These are phyloP conservation scores for Schizopora paradoxa DNA, from an alignment of 1,284 basidiomycete genomes.

Conservation along the genomic window DNA sequence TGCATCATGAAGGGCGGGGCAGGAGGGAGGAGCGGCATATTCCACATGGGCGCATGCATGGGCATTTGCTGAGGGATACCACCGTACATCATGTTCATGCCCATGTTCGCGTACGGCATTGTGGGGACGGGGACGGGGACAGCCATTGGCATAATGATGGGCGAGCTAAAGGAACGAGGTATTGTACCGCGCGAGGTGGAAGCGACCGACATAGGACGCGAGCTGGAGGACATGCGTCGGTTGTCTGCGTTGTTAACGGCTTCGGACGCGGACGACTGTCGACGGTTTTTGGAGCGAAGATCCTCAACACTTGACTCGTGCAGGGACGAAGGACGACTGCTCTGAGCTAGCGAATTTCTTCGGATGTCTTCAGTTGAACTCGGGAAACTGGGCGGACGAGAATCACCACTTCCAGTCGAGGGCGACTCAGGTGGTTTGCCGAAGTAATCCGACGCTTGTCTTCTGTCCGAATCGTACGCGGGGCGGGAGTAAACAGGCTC, in stretches of 20 bases:
- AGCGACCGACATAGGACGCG: slow-evolving; percentile 5
- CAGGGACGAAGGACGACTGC: background rate
- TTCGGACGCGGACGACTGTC: slow-evolving; percentile 1
- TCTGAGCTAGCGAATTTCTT: too few relatives aligned
- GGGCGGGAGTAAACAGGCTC: slow-evolving; percentile 33
- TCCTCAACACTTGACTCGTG: slow-evolving; percentile 1
- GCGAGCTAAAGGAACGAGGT: background rate
- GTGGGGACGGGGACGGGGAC: slow-evolving; percentile 27
- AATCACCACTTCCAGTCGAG: slow-evolving; percentile 1
- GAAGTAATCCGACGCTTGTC: slow-evolving; percentile 3
- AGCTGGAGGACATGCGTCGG: too few relatives aligned
- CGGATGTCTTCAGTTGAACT: slow-evolving; percentile 8
- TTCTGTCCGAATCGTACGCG: slow-evolving; percentile 30
- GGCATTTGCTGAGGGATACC: slow-evolving; percentile 20
- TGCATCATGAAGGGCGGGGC: slow-evolving; percentile 71
- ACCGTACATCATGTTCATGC: slow-evolving; percentile 26
- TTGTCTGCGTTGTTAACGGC: background rate
- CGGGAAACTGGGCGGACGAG: slow-evolving; percentile 1
- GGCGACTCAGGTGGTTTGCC: background rate
- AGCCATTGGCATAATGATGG: background rate
- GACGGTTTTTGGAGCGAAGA: background rate
- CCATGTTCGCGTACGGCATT: slow-evolving; percentile 24
- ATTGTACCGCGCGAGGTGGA: slow-evolving; percentile 1
- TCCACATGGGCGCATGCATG: slow-evolving; percentile 33
- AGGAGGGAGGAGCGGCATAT: slow-evolving; percentile 65